Conservation (phyloP, 2,329 filamentous ascomycete genomes). For the Fusarium caatingaense region DNA sequence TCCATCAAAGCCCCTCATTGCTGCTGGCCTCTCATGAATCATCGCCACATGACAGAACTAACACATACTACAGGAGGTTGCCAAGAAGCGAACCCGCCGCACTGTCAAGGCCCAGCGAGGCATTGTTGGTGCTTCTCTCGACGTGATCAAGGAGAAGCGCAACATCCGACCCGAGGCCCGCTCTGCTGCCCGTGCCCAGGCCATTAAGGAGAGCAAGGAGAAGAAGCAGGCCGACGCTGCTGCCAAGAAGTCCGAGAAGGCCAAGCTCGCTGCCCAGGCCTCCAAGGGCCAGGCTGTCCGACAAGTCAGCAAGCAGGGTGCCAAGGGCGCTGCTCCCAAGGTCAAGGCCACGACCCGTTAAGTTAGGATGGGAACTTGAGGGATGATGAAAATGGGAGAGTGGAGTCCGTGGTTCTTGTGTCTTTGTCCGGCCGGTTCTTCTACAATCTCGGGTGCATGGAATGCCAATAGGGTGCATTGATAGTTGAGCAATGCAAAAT, state of each 20-base stretch:
- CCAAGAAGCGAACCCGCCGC: conserved; percentile 99
- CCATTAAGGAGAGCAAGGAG: conserved; percentile 98
- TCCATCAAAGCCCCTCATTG: background rate
- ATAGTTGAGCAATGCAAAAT: conserved; percentile 56
- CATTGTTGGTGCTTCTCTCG: conserved; percentile 98
- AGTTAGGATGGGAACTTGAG: conserved; percentile 40
- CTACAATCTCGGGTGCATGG: conserved; percentile 57
- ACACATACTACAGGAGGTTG: conserved; percentile 82
- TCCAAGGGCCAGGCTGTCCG: conserved; percentile 82
- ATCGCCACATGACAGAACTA: conserved; percentile 48
- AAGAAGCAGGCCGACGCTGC: conserved; percentile 91
- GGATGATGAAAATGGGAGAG: conserved; percentile 46
- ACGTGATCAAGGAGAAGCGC: conserved; percentile 99
- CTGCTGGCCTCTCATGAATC: background rate
- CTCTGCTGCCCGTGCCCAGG: conserved; percentile 85
- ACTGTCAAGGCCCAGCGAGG: conserved; percentile 99
- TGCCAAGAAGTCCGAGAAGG: conserved; percentile 99
- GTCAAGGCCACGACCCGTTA: conserved; percentile 86
- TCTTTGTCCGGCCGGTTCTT: conserved; percentile 57
- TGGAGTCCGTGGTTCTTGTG: conserved; percentile 57
- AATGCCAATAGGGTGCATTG: conserved; percentile 57
- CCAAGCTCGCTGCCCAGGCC: conserved; percentile 82
- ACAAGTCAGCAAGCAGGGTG: conserved; percentile 96
- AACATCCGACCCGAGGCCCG: conserved; percentile 94
- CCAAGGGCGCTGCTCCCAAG: conserved; percentile 90